Evolutionary conservation across 345 rosid species (phyloP).

Genomic region (Salix udensis): DNA sequence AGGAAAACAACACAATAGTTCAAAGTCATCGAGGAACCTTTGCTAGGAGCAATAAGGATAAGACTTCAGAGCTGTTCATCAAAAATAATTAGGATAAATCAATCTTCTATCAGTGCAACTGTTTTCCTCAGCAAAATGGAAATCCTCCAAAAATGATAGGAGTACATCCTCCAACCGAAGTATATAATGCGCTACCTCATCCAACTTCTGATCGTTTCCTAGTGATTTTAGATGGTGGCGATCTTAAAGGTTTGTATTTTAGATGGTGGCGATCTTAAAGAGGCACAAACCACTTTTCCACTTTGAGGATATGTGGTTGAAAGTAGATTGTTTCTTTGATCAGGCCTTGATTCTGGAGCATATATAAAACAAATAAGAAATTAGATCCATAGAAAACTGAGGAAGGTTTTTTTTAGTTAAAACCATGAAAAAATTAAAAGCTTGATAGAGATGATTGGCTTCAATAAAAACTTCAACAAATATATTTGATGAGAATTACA

Average conservation of each 20-base stretch:
- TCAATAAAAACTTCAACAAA: no score
- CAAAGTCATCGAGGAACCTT: neutral
- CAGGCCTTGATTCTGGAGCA: no score
- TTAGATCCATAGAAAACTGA: no score
- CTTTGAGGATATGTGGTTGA: no score
- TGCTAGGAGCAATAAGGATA: neutral
- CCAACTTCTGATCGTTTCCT: neutral
- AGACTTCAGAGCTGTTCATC: neutral
- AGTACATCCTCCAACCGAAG: neutral
- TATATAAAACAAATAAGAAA: no score
- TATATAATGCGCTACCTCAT: neutral
- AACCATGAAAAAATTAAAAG: no score
- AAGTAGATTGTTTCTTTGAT: no score
- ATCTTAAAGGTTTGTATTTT: neutral
- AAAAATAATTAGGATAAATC: neutral
- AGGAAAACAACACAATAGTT: neutral
- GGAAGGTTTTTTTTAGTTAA: no score
- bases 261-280: no score
- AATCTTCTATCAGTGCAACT: neutral
- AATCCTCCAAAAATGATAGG: neutral
- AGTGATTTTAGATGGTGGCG: neutral
- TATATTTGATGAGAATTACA: no score
- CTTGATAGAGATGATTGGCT: no score
- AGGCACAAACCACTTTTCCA: no score
- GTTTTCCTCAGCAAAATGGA: neutral